Percentiles rank a stretch among this genome's conserved stretches.
phyloP scores from a whole-genome alignment of 2,329 filamentous ascomycete genomes.

The Orbilia ellipsospora region DNA sequence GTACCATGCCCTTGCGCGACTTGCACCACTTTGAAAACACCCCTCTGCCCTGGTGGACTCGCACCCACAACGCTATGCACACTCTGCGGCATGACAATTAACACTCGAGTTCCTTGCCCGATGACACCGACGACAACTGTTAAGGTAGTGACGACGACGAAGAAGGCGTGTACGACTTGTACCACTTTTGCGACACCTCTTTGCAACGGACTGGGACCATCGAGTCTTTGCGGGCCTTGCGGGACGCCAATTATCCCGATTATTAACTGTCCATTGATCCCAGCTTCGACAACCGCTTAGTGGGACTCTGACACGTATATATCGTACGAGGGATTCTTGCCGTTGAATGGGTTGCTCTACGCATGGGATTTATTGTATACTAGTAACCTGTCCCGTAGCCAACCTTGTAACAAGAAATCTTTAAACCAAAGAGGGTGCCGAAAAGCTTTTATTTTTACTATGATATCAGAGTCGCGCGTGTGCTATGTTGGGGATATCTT shows the following conservation, averaged over 20 bases:
- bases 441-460: too few relatives aligned
- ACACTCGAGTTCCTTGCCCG: constrained; percentile 33
- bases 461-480: too few relatives aligned
- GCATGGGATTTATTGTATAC: too few relatives aligned
- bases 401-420: too few relatives aligned
- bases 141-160: neutral
- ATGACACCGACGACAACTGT: constrained; percentile 17
- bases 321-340: too few relatives aligned
- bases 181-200: constrained; percentile 28
- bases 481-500: too few relatives aligned
- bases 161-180: constrained; percentile 30
- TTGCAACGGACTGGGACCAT: constrained; percentile 23
- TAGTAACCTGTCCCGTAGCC: too few relatives aligned
- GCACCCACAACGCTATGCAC: constrained; percentile 35
- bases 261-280: neutral
- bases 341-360: too few relatives aligned
- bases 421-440: too few relatives aligned
- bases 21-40: constrained; percentile 33
- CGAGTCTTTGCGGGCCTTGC: constrained; percentile 34
- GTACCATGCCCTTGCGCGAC: constrained; percentile 37
- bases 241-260: constrained; percentile 32
- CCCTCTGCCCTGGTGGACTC: constrained; percentile 24
- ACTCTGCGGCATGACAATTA: constrained; percentile 29
- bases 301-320: too few relatives aligned
- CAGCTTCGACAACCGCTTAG: neutral